Evolutionary conservation across 352 stramenopile species (phyloP), one percentile per base, ranked within the genome.

Genomic region (Phytophthora pisi): DNA sequence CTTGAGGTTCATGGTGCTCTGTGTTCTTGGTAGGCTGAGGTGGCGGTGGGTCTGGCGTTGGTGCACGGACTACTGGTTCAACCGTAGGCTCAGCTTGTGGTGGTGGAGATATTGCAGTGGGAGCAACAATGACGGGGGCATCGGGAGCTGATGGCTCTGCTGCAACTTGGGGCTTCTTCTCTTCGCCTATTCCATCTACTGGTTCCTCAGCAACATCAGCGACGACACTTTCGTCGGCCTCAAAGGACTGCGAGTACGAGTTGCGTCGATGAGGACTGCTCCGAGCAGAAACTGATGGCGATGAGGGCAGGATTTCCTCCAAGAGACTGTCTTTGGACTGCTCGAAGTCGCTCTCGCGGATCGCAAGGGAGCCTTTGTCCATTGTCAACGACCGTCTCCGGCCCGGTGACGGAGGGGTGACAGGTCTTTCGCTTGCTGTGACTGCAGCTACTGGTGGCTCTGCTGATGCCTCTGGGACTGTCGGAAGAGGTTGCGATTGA

Each of bases 241-340:
- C 81, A 46, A 86, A 81, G 0, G 73, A 87, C 36, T 84, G 74
- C 6, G 76, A 87, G 57, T 82, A 84, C 15, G 81, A 86, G 36
- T 71, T 74, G n/a, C 63, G 76, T n/a, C 67, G 74, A 36, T 64
- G 49, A 5, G 70, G 54, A 10, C 68, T 76, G 20, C 50, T 72
- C 2, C 57, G 51, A 55, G 53, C 54, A 16, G 71, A 70, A 6
- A 40, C 31, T 15, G 64, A 64, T 6, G 63, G 66, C 1, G 77
- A 68, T 8, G 75, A 72, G 2, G 80, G 66, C 13, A 90, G 51
- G 13, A 91, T 72, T 47, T 91, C 81, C 51, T 91, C 81, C 5
- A 91, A 66, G 3, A 91, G 49, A 63, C 79, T 86, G 64, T 88
- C 81, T 57, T 91, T 91, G 8, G 81, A 82, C 61, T 87, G 83